A percentile compares a stretch with the other conserved stretches of the same genome.
Evolutionary conservation across 2,329 filamentous ascomycete species (phyloP).

Genomic region (Teratosphaeria epicoccoides): DNA sequence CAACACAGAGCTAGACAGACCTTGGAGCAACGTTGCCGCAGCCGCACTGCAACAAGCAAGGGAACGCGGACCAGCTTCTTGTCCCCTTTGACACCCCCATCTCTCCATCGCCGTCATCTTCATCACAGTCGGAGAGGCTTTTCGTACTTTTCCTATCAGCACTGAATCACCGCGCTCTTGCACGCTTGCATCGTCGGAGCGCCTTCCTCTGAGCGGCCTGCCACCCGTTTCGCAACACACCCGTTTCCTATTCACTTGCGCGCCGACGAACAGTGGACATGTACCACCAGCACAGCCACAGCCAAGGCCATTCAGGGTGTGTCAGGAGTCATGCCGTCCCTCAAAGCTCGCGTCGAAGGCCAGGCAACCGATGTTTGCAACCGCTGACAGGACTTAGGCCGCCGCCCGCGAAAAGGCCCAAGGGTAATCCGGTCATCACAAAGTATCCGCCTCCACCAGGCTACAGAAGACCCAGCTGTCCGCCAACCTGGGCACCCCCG

Average conservation of each 20-base stretch:
- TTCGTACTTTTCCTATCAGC: background rate
- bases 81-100: background rate
- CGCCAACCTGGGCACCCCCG: slow-evolving; percentile 13
- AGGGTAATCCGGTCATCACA: slow-evolving; percentile 39
- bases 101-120: too few relatives aligned
- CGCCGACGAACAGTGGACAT: background rate
- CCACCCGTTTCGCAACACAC: background rate
- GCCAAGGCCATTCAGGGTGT: slow-evolving; percentile 1
- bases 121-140: background rate
- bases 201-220: background rate
- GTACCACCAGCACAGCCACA: slow-evolving; percentile 2
- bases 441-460: slow-evolving; percentile 41
- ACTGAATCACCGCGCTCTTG: background rate
- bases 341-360: background rate
- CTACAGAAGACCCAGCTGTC: slow-evolving; percentile 25
- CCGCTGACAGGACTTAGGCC: slow-evolving; percentile 8
- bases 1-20: background rate
- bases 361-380: background rate
- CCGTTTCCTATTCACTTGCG: background rate
- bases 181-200: background rate
- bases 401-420: slow-evolving; percentile 32
- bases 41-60: background rate
- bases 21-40: background rate
- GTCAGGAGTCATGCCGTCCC: background rate
- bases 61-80: background rate